Base-by-base conservation (phyloP, 805 yeast genomes). In the Peterozyma xylosa region DNA sequence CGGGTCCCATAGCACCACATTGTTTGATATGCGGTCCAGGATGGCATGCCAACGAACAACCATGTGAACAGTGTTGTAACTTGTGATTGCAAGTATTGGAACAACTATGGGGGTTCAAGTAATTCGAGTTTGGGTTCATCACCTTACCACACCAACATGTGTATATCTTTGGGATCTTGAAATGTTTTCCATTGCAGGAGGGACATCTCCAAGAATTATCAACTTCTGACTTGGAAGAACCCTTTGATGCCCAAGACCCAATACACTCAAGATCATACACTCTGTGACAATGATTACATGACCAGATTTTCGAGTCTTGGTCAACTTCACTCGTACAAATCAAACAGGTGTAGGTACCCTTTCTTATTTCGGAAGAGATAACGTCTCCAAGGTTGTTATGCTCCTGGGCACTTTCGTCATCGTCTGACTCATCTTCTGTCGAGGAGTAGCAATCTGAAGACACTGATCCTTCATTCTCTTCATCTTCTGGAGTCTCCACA, bases 121-220 rank as follows among this genome's bases (percentile, higher is more conserved):
- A 61, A 53, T 82, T 79, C 1, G 71, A 61, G 3, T 58, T 64
- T 0, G 96, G 96, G 50, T 85, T 77, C 15, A 76, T 65, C 2
- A 73, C 74, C 53, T 86, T 83, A 1, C 90, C 91, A 68, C 96
- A 89, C 97, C 97, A 89, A 57, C 97, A 89, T 1, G 76, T 76
- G 59, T 76, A 82, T 35, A 60, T 71, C 50, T 62, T 71, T 33
- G 86, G 89, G 38, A 74, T 68, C 53, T 64, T 64, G 16, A 41
- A 33, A 37, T 60, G 62, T 30, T 64, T 76, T 39, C 62, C 67
- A 62, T 78, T 87, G 59, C 95, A 86, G 3, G 85, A 74, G 0
- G 96, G 96, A 60, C 97, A 89, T 53, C 89, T 71, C 96, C 96
- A 89, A 35, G 71, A 67, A 40, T 73, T 74, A 37, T 72, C 70